Evolutionary conservation across 139 green algal species (phyloP), one percentile per base, ranked within the genome.

Genomic region (Raphidocelis subcapitata): DNA sequence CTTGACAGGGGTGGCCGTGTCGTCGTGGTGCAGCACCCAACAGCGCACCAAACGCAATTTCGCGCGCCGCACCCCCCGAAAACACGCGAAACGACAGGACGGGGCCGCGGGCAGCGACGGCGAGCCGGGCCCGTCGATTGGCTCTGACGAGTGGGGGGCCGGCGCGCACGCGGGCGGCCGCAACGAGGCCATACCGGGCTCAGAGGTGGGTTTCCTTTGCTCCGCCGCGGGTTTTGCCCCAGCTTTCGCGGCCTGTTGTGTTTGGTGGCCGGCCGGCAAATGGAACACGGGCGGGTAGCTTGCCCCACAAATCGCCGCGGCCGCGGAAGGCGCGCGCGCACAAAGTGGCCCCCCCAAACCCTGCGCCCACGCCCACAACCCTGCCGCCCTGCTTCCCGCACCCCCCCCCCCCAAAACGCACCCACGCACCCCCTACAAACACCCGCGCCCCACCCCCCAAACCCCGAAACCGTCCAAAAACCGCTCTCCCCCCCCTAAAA

Each of bases 121-220:
- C 18, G 5, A 65, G 4, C 67, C 84, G 15, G 79, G 86, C 37
- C 79, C 65, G 61, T 54, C 67, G 55, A 55, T 55, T 56, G 67
- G 36, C 21, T 15, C 65, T 51, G 67, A 69, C 56, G 86, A 90
- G 76, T 96, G 87, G 87, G 91, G 91, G 5, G 83, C 91, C 15
- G 90, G 89, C 5, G 88, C 81, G 4, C 63, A 89, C 79, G 90
- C 90, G 3, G 85, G 84, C 65, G 93, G 94, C 75, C 90, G 88
- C 0, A 74, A 86, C 21, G 91, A 95, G 77, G 21, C 31, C 54
- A 85, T 86, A 3, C 83, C 83, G 20, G 23, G 18, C 24, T 69
- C 66, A 35, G 83, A 85, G 32, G 77, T 84, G 59, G 78, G 66
- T 1, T 28, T 5, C 28, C 54, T 32, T 24, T n/a, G 16, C 28